Evolutionary conservation across 257 asterid species (phyloP).

Genomic region (Ligustrum vulgare): DNA sequence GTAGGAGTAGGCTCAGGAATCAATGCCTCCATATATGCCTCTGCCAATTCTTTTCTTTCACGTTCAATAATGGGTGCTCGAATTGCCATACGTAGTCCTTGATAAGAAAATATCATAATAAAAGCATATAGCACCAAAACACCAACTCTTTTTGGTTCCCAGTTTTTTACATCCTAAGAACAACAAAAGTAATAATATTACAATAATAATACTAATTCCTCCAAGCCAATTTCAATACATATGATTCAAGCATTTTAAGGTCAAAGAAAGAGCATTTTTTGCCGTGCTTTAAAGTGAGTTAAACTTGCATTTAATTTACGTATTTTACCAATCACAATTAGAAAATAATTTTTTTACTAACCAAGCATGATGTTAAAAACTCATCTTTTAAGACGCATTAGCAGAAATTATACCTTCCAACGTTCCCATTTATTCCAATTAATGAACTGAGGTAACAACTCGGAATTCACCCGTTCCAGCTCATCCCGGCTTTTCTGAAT

Average conservation of each 20-base stretch:
- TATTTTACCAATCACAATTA: neutral
- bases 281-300: neutral
- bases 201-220: neutral
- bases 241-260: constrained; percentile 3
- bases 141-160: constrained; percentile 80
- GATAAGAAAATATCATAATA: constrained; percentile 54
- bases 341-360: neutral
- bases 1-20: constrained; percentile 92
- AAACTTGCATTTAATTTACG: neutral
- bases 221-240: neutral
- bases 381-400: neutral
- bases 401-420: constrained; percentile 72
- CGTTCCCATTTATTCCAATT: constrained; percentile 79
- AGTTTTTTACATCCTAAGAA: constrained; percentile 73
- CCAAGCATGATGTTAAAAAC: neutral
- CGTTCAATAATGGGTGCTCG: constrained; percentile 77
- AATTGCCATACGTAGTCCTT: constrained; percentile 54
- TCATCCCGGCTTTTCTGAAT: constrained; percentile 33
- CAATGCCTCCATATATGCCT: constrained; percentile 93
- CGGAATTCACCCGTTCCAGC: constrained; percentile 49
- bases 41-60: constrained; percentile 69
- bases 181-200: neutral
- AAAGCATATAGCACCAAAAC: constrained; percentile 61
- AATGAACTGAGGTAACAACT: constrained; percentile 60
- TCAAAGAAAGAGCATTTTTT: neutral